These are phyloP conservation scores for Corymbia maculata DNA, from an alignment of 345 rosid genomes.

Conservation along the genomic window DNA sequence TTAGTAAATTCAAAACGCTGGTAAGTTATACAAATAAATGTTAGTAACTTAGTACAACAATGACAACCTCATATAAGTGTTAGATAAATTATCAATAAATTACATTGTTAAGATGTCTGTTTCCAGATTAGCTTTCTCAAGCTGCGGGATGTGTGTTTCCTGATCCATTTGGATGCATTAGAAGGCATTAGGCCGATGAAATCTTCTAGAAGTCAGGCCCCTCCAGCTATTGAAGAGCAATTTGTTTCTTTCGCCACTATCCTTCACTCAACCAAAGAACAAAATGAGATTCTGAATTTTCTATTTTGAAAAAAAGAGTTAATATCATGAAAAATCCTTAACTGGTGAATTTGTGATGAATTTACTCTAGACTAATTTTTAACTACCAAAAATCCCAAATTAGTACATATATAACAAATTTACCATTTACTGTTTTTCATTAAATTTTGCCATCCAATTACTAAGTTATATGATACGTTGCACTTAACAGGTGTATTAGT, in stretches of 20 bases:
- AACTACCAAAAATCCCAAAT: too few relatives aligned
- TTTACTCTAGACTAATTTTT: too few relatives aligned
- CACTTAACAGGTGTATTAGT: too few relatives aligned
- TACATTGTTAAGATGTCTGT: not conserved
- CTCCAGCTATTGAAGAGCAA: not conserved
- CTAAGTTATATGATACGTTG: too few relatives aligned
- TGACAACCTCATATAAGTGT: not conserved
- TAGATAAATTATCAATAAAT: not conserved
- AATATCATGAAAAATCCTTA: too few relatives aligned
- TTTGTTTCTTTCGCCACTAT: not conserved
- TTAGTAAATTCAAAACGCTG: not conserved
- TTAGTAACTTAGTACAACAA: not conserved
- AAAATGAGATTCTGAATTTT: not conserved
- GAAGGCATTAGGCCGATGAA: not conserved
- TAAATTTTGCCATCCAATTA: too few relatives aligned
- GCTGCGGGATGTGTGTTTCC: not conserved
- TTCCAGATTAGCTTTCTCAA: not conserved
- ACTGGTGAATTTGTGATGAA: too few relatives aligned
- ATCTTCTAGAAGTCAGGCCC: not conserved
- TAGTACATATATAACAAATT: too few relatives aligned
- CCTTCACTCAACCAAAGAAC: not conserved
- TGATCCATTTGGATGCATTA: not conserved
- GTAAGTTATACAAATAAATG: not conserved
- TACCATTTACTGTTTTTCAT: too few relatives aligned
- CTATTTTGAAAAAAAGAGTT: not conserved